Evolutionary conservation across 1,284 basidiomycete genomes (phyloP), one percentile per base, ranked within the genome.

Genomic region (Coniophora puteana): DNA sequence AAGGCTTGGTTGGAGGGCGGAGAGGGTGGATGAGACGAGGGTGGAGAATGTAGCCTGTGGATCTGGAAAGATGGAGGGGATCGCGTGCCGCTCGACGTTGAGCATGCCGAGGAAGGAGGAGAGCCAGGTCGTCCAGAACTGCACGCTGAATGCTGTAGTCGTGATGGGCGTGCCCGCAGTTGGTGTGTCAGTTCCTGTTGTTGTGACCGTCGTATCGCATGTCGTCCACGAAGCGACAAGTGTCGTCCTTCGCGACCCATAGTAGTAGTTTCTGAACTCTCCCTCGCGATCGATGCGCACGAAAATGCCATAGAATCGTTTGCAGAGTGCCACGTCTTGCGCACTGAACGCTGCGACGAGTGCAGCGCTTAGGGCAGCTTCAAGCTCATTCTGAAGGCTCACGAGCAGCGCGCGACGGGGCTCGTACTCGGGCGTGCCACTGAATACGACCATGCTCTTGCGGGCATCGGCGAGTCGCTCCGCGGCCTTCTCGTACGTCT

Each of bases 241-340:
- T 5, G 69, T 54, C 10, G 75, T 69, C 38, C 89, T 71, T 33
- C 90, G 73, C 4, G 88, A 85, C 6, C 88, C 89, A 59, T 93
- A 90, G 67, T 96, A 97, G 59, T 94, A 95, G 55, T 88, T 87
- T 48, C 88, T 77, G 61, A 94, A 97, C 62, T 96, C 93, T 10
- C 79, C 72, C 58, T 91, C 91, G 32, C 93, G 76, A 54, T 94
- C 88, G 47, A 97, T 96, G 55, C 88, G 80, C 46, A 78, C 77
- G 62, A 96, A 97, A 38, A 96, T 92, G 17, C 76, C 71, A 58
- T 87, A 92, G 62, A 91, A 93, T 39, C 74, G 74, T 49, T 78
- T 78, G 63, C 89, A 93, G 4, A 76, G 71, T 8, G 72, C 67
- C 31, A 85, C 72, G 58, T 95, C 89, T 48, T 81, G 78, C 4